These are phyloP conservation scores for Fraxinus sp. DNA, from an alignment of 305 asterid species.

Conservation along the genomic window DNA sequence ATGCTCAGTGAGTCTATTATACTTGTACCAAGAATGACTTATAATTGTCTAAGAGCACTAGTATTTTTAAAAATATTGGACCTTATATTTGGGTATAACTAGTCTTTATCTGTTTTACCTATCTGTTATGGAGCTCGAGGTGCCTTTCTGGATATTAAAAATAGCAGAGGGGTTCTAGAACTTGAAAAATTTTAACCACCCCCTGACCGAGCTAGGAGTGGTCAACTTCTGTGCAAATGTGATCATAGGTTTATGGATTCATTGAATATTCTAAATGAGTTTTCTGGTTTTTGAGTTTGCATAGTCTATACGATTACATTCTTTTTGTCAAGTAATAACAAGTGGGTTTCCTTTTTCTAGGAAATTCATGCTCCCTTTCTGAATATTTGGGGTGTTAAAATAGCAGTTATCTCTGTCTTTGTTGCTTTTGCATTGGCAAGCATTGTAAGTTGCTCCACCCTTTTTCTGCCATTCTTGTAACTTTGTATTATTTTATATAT, in stretches of 20 bases:
- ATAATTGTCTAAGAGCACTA: not conserved
- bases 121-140: not conserved
- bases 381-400: constrained; percentile 81
- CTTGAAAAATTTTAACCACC: not conserved
- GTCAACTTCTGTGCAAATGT: not conserved
- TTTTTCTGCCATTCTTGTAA: constrained; percentile 18
- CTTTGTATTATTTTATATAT: constrained; percentile 21
- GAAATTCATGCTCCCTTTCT: constrained; percentile 90
- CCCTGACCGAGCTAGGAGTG: not conserved
- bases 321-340: constrained; percentile 13
- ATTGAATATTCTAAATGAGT: not conserved
- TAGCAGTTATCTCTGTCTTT: constrained; percentile 67
- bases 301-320: constrained; percentile 1
- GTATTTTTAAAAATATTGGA: not conserved
- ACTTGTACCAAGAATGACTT: not conserved
- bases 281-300: constrained; percentile 14
- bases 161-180: not conserved
- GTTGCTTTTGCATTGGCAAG: constrained; percentile 85
- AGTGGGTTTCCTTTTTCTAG: constrained; percentile 37
- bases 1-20: not conserved
- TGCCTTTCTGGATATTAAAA: not conserved
- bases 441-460: constrained; percentile 64
- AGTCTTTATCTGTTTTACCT: not conserved
- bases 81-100: not conserved
- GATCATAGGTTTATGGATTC: not conserved